A percentile compares a stretch with the other conserved stretches of the same genome.
These are phyloP conservation scores for Thelonectria olida DNA, from an alignment of 2,329 filamentous ascomycete species.

Conservation along the genomic window DNA sequence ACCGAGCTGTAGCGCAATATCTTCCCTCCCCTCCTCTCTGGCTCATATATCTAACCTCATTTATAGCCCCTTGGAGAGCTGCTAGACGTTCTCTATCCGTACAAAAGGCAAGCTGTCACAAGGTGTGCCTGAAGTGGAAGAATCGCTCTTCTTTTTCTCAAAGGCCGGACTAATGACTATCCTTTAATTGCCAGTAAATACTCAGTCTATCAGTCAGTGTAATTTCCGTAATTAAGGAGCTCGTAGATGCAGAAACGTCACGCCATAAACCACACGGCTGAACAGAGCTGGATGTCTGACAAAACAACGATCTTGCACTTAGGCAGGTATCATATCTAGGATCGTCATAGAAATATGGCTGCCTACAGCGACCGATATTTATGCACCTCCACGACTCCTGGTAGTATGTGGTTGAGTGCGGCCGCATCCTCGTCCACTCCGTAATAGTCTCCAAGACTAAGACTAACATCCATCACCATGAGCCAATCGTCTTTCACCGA, in stretches of 20 bases:
- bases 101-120: too few species aligned
- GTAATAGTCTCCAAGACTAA: background rate
- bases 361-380: background rate
- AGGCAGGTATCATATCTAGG: background rate
- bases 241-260: background rate
- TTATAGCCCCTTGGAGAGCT: too few species aligned
- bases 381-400: background rate
- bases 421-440: background rate
- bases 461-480: slow-evolving; percentile 5
- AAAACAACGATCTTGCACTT: too few species aligned
- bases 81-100: too few species aligned
- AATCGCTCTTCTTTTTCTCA: too few species aligned
- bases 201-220: too few species aligned
- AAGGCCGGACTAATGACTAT: too few species aligned
- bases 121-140: too few species aligned
- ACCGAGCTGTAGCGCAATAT: background rate
- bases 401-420: background rate
- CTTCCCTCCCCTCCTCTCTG: background rate
- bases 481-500: slow-evolving; percentile 13
- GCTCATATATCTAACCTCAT: too few species aligned
- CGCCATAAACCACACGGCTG: background rate
- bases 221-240: too few species aligned
- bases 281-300: background rate
- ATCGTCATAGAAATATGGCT: background rate
- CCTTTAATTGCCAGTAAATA: too few species aligned